Evolutionary conservation across 176 grass and related monocot genomes (phyloP), one percentile per base, ranked within the genome.

Genomic region (Oryza officinalis): DNA sequence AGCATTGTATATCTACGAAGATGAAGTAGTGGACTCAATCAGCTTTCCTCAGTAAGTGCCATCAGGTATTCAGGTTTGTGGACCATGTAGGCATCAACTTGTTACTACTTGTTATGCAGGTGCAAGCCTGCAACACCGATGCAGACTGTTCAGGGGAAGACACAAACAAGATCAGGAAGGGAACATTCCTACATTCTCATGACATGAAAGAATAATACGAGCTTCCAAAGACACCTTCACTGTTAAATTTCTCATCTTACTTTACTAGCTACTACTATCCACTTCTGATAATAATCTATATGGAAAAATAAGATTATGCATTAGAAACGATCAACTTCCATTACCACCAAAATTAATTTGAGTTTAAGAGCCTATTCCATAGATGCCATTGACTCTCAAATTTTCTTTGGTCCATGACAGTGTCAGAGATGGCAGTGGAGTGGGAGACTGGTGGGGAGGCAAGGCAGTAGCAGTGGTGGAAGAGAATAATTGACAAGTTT

Each of bases 181-280:
- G 68, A 86, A 67, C 69, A 67, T 80, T 74, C 69, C 47, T 84
- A 75, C 25, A 84, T 77, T 40, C 73, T 77, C 45, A 44, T 67
- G 23, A 46, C 31, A 77, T 10, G 67, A 13, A 28, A 28, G 28
- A 83, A 83, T 33, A 41, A 28, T 52, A 9, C 10, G 3, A 44
- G 46, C 22, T 50, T 67, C 66, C n/a, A 77, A 69, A 68, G 10
- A 30, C 45, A 74, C 87, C 87, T 84, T 49, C 84, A 65, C 76
- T 88, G 84, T 63, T 85, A 87, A 84, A 79, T 74, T 78, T 67
- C 60, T 76, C 75, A 25, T 44, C 28, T 41, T 43, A 45, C 57
- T 50, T 77, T 28, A 17, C 79, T 75, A 71, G 25, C 12, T 69
- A 81, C 12, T 69, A 81, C 35, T 46, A 27, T 33, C 27, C 12